Base-by-base conservation (phyloP, 495 filamentous ascomycete genomes). In the Endocarpon pusillum region DNA sequence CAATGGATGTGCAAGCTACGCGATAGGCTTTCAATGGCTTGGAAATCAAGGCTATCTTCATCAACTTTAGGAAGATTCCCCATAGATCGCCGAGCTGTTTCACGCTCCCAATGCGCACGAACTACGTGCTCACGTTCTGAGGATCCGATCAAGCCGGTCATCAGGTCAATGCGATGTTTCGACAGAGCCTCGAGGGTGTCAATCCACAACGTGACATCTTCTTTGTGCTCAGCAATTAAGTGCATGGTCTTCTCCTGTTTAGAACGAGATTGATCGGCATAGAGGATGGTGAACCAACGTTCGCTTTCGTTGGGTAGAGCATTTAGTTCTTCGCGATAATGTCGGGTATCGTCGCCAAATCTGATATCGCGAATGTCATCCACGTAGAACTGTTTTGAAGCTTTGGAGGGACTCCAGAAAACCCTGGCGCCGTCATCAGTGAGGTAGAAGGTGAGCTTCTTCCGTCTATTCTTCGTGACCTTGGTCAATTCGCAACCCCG, bases 311-410 rank as follows among this genome's bases (percentile, higher is more conserved):
- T 62, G 34, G 71, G 64, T 3, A 72, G 42, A 19, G 89, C 51
- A 23, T 72, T 66, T 44, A 78, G 78, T 46, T 93, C 86, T 49
- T 92, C 78, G 8, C 81, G 76, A 43, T 93, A 92, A 42, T 91
- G 85, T 29, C 74, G 67, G 21, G 85, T 84, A 48, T 94, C 82
- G n/a, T 71, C 64, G 22, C 82, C 87, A 22, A 74, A 69, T 34
- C 84, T 74, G 27, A 97, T 81, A 40, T 92, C 82, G 43, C 77
- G 77, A 45, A 97, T 85, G 47, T 97, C 83, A 42, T 97, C 89
- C 37, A 97, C 75, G 48, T 91, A 91, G 42, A 97, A 79, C 12
- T 67, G 70, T 41, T 92, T 94, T 1, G 73, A 66, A 0, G 77
- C 69, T 33, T 80, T 80, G 3, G 67, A 73, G 11, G 70, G 68